phyloP scores from a whole-genome alignment of 306 rosid species.

The Rosa lucieae region DNA sequence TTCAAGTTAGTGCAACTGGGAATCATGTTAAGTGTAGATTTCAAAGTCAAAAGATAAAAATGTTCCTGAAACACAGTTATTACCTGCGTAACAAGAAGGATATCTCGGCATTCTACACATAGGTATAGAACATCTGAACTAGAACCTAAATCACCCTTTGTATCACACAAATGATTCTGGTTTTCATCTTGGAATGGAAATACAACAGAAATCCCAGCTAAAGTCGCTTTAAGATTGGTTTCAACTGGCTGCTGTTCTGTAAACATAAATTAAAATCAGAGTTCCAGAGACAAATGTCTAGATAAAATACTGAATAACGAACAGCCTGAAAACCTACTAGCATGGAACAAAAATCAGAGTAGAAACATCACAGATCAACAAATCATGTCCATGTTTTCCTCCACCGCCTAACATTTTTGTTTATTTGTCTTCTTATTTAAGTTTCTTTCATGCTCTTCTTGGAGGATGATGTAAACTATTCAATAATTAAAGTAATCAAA shows the following conservation, averaged over 20 bases:
- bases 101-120: constrained; percentile 63
- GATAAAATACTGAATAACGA: constrained; percentile 9
- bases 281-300: constrained; percentile 22
- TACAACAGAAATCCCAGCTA: constrained; percentile 75
- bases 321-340: background rate
- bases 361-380: background rate
- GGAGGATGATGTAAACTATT: background rate
- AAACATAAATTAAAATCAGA: constrained; percentile 25
- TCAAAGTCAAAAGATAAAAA: constrained; percentile 18
- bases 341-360: background rate
- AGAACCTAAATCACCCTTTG: constrained; percentile 27
- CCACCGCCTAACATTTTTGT: background rate
- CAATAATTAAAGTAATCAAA: background rate
- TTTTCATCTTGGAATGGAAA: constrained; percentile 65
- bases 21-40: constrained; percentile 24
- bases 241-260: constrained; percentile 87
- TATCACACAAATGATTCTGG: constrained; percentile 28
- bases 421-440: background rate
- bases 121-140: constrained; percentile 50
- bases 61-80: constrained; percentile 25
- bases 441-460: constrained; percentile 2
- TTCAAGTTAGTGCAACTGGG: constrained; percentile 30
- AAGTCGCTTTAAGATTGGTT: constrained; percentile 76
- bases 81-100: constrained; percentile 67
- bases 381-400: background rate